These are phyloP conservation scores for Geotrichum phurueaensis DNA, from an alignment of 1,139 yeast genomes.

Conservation along the genomic window DNA sequence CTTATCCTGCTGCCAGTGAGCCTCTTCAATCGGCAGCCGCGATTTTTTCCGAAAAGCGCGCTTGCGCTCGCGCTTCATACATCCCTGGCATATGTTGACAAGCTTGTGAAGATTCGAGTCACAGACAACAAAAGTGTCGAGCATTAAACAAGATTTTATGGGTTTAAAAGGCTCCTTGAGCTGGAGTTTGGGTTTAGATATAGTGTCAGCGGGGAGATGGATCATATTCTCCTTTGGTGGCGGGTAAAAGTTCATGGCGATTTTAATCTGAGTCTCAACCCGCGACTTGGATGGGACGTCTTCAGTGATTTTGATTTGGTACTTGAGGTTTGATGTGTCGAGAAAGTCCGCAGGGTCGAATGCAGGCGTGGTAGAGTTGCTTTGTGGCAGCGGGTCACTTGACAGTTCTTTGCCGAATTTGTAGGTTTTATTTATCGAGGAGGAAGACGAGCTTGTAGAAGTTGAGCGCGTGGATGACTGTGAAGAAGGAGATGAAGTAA, in stretches of 20 bases:
- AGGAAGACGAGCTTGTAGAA: background rate
- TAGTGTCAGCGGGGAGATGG: constrained; percentile 75
- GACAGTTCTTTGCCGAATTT: background rate
- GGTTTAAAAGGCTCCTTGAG: constrained; percentile 41
- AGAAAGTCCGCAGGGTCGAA: background rate
- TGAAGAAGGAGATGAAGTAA: background rate
- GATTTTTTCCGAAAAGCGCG: constrained; percentile 74
- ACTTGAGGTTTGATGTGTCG: constrained; percentile 42
- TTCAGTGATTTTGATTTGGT: constrained; percentile 46
- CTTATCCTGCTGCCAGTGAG: constrained; percentile 68
- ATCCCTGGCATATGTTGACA: constrained; percentile 77
- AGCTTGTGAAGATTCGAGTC: constrained; percentile 38
- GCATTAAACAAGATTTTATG: constrained; percentile 25
- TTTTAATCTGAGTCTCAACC: constrained; percentile 86
- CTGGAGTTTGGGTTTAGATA: constrained; percentile 73
- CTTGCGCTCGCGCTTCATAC: constrained; percentile 83
- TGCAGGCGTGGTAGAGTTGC: background rate
- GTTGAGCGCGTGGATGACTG: background rate
- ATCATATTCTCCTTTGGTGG: constrained; percentile 63
- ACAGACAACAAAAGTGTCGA: constrained; percentile 37
- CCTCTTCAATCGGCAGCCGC: constrained; percentile 55
- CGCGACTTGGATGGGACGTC: constrained; percentile 72
- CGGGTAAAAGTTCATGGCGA: constrained; percentile 60
- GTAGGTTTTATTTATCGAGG: background rate
- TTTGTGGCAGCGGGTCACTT: background rate